A percentile compares a stretch with the other conserved stretches of the same genome.
phyloP scores from a whole-genome alignment of 805 yeast species.

The Saccharomyces mikatae region DNA sequence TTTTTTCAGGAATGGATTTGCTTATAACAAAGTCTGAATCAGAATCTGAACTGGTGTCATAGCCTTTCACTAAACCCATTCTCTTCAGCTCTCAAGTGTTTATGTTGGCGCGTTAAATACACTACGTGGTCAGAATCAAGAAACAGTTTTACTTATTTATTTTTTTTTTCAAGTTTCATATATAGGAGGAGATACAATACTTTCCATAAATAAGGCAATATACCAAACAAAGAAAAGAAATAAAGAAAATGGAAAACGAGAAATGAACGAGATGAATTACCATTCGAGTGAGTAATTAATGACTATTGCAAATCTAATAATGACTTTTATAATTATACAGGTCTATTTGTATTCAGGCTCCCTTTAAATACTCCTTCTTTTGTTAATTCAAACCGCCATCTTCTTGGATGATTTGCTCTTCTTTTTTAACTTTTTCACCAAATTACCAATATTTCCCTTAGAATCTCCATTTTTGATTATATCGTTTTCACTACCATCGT shows the following conservation, averaged over 20 bases:
- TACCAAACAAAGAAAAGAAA: not conserved
- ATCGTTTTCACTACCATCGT: slow-evolving; percentile 2
- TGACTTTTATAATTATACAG: not conserved
- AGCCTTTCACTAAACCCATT: slow-evolving; percentile 18
- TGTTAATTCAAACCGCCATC: not conserved
- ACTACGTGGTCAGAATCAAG: not conserved
- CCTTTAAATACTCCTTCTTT: not conserved
- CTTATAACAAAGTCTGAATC: not conserved
- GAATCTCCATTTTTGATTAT: slow-evolving; percentile 5
- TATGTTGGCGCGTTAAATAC: not conserved
- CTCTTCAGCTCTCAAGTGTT: not conserved
- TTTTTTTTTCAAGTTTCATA: not conserved
- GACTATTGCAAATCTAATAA: not conserved
- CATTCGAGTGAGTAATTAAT: not conserved
- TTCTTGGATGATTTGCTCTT: slow-evolving; percentile 22
- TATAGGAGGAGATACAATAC: not conserved
- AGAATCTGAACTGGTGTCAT: slow-evolving; percentile 13
- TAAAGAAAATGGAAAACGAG: too few species aligned
- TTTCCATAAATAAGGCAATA: not conserved
- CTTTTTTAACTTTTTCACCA: slow-evolving; percentile 46
- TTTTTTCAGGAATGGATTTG: not conserved
- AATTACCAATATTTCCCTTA: slow-evolving; percentile 15
- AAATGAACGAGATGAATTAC: too few species aligned
- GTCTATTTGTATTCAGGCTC: not conserved
- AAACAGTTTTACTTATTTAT: not conserved